Percentiles rank a stretch among this genome's conserved stretches.
Evolutionary conservation across 2,329 filamentous ascomycete species (phyloP).

Genomic region (Stachybotrys echinatus): DNA sequence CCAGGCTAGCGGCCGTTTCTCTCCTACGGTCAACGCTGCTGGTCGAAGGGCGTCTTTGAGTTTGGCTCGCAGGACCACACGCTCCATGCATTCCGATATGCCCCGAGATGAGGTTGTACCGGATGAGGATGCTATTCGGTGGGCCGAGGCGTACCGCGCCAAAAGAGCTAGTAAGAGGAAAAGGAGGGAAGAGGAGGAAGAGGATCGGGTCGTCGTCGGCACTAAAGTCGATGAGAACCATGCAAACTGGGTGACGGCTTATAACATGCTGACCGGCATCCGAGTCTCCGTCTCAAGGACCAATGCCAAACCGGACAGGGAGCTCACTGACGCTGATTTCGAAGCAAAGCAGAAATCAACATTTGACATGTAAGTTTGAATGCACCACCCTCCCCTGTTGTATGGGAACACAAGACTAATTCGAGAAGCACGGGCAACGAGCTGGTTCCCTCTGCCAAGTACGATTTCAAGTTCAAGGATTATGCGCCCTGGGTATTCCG

Average conservation of each 20-base stretch:
- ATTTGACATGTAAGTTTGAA: constrained; percentile 79
- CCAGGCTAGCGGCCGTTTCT: constrained; percentile 75
- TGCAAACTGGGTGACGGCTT: constrained; percentile 94
- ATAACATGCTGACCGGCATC: constrained; percentile 99
- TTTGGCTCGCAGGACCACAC: constrained; percentile 72
- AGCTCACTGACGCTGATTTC: constrained; percentile 88
- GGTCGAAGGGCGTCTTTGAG: constrained; percentile 77
- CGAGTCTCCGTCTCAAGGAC: constrained; percentile 93
- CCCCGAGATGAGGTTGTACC: constrained; percentile 77
- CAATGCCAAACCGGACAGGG: constrained; percentile 92
- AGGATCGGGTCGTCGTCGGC: constrained; percentile 89
- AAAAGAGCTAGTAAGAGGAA: constrained; percentile 85
- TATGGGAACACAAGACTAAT: constrained; percentile 1
- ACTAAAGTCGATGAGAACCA: constrained; percentile 98
- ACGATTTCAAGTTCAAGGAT: constrained; percentile 99
- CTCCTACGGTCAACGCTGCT: constrained; percentile 53
- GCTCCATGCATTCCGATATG: constrained; percentile 79
- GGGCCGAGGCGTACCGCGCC: constrained; percentile 89
- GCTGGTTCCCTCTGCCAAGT: constrained; percentile 94
- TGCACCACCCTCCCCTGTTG: background rate
- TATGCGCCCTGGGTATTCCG: constrained; percentile 99
- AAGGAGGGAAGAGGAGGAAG: constrained; percentile 80
- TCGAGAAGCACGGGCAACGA: constrained; percentile 81
- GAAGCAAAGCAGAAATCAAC: constrained; percentile 94
- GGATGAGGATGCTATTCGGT: constrained; percentile 86